These are phyloP conservation scores for Pinus albicaulis DNA, from an alignment of 75 land plant species.

Conservation along the genomic window DNA sequence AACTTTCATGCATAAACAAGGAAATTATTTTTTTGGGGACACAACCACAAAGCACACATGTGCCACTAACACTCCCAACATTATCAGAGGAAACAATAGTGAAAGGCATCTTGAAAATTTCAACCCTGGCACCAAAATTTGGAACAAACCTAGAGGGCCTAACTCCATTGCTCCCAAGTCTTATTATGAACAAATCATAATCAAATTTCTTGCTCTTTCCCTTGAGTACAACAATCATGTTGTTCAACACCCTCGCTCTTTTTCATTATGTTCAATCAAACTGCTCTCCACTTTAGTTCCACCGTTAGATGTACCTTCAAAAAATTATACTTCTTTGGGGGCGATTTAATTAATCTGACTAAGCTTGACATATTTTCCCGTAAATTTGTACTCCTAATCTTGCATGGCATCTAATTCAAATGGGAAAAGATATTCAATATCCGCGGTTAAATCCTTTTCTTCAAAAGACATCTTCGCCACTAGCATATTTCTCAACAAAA, in stretches of 20 bases:
- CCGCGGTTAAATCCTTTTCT: constrained; percentile 74
- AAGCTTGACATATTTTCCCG: constrained; percentile 84
- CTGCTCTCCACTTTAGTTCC: constrained; percentile 8
- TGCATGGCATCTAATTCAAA: constrained; percentile 81
- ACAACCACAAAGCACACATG: too few species aligned
- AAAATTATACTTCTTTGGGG: constrained; percentile 11
- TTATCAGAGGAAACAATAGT: too few species aligned
- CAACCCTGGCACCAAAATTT: too few species aligned
- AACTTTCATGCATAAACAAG: too few species aligned
- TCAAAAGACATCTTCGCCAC: constrained; percentile 96
- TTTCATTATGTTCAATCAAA: background rate
- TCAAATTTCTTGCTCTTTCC: too few species aligned
- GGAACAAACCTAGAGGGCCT: too few species aligned
- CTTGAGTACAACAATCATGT: too few species aligned
- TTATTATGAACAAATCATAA: too few species aligned
- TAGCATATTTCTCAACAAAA: constrained; percentile 88
- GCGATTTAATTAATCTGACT: constrained; percentile 49
- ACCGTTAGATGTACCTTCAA: constrained; percentile 1
- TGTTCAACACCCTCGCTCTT: background rate
- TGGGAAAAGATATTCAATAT: constrained; percentile 79
- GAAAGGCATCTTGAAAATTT: too few species aligned
- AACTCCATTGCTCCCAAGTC: too few species aligned
- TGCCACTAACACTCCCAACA: too few species aligned
- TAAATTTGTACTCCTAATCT: constrained; percentile 93
- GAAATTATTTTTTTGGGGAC: too few species aligned